Percentiles rank a stretch among this genome's conserved stretches.
phyloP scores from a whole-genome alignment of 495 filamentous ascomycete genomes.

The Aspergillus conjunctus region DNA sequence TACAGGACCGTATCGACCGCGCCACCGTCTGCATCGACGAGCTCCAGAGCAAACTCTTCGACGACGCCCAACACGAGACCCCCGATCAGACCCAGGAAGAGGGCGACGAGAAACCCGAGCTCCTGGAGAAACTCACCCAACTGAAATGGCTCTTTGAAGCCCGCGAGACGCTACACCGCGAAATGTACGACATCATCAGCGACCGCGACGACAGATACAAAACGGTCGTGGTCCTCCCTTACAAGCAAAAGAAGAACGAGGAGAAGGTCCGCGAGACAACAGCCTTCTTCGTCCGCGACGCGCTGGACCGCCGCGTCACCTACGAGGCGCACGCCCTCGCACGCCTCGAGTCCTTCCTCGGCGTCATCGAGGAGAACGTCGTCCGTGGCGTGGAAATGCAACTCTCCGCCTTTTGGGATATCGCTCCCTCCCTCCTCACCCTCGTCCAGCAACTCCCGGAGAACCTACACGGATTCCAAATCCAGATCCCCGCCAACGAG shows the following conservation, averaged over 20 bases:
- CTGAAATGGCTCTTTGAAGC: conserved; percentile 98
- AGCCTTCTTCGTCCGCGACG: conserved; percentile 80
- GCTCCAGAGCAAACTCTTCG: conserved; percentile 69
- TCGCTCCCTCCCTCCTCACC: conserved; percentile 76
- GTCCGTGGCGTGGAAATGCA: conserved; percentile 87
- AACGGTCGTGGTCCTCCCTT: conserved; percentile 76
- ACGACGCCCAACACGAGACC: conserved; percentile 68
- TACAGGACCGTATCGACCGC: conserved; percentile 62
- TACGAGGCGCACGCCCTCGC: conserved; percentile 66
- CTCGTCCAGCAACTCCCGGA: conserved; percentile 77
- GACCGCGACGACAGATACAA: conserved; percentile 86
- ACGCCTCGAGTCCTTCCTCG: conserved; percentile 76
- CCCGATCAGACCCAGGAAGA: conserved; percentile 89
- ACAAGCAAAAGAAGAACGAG: conserved; percentile 66
- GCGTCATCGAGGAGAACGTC: conserved; percentile 82
- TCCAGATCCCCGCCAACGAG: conserved; percentile 73
- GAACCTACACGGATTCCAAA: conserved; percentile 57
- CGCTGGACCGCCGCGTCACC: conserved; percentile 62
- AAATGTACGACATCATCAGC: conserved; percentile 78
- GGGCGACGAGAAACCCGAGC: conserved; percentile 91
- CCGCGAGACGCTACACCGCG: conserved; percentile 79
- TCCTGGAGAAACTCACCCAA: conserved; percentile 89
- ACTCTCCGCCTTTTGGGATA: conserved; percentile 94
- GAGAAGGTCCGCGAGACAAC: conserved; percentile 76
- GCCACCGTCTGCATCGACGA: conserved; percentile 70